Conservation (phyloP, 306 rosid genomes). For the Vicia villosa region DNA sequence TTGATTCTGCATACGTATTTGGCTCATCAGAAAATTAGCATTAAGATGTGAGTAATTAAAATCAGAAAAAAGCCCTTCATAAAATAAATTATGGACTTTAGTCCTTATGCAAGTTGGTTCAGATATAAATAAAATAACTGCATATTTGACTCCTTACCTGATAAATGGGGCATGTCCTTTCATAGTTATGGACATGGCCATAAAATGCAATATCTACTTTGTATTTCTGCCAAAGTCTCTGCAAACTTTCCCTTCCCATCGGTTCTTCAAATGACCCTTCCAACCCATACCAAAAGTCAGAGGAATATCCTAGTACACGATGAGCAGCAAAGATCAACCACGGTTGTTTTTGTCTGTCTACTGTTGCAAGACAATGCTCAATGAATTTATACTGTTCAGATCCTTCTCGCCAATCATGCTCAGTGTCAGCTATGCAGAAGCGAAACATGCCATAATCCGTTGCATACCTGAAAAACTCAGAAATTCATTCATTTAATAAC, state of each 20-base stretch:
- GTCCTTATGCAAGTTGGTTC: too few relatives aligned
- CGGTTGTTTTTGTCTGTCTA: conserved; percentile 83
- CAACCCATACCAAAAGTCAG: conserved; percentile 54
- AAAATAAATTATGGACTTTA: conserved; percentile 16
- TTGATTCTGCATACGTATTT: conserved; percentile 52
- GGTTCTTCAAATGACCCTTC: conserved; percentile 89
- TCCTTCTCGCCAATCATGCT: conserved; percentile 96
- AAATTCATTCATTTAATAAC: background rate
- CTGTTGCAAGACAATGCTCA: conserved; percentile 89
- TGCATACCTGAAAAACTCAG: conserved; percentile 55
- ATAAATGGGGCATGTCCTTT: conserved; percentile 87
- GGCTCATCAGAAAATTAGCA: conserved; percentile 18
- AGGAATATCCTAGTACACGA: conserved; percentile 89
- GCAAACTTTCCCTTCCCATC: conserved; percentile 93
- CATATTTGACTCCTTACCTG: conserved; percentile 56
- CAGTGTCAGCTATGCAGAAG: conserved; percentile 82
- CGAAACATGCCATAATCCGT: conserved; percentile 92
- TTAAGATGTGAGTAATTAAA: conserved; percentile 17
- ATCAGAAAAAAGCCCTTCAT: conserved; percentile 1
- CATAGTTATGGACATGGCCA: conserved; percentile 93
- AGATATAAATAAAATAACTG: conserved; percentile 6
- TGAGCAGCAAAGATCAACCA: conserved; percentile 94
- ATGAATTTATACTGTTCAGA: conserved; percentile 86
- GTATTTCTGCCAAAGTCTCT: conserved; percentile 87
- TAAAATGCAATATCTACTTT: conserved; percentile 87